These are phyloP conservation scores for Fusarium metavorans DNA, from an alignment of 2,329 filamentous ascomycete species.

Conservation along the genomic window DNA sequence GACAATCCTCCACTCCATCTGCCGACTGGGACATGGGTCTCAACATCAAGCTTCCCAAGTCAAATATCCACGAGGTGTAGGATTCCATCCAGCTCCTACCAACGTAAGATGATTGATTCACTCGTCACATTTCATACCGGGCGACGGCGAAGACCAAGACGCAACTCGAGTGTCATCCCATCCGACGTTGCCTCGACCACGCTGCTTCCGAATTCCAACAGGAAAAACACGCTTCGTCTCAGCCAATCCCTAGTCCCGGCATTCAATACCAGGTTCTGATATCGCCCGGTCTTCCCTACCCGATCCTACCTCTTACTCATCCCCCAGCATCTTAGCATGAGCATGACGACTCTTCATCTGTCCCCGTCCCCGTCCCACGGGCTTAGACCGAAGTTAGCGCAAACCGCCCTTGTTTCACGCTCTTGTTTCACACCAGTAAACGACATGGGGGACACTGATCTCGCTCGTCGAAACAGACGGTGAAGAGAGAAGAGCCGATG, in stretches of 20 bases:
- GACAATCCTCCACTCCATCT: not conserved
- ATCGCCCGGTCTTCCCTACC: slow-evolving; percentile 6
- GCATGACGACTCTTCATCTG: slow-evolving; percentile 23
- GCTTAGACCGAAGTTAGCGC: slow-evolving; percentile 29
- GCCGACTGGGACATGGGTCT: slow-evolving; percentile 8
- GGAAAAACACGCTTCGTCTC: not conserved
- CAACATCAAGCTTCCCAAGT: slow-evolving; percentile 5
- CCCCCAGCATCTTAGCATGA: slow-evolving; percentile 29
- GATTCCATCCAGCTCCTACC: slow-evolving; percentile 13
- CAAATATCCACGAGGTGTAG: slow-evolving; percentile 2
- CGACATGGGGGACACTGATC: slow-evolving; percentile 9
- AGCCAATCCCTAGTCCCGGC: slow-evolving; percentile 13
- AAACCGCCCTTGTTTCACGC: slow-evolving; percentile 30
- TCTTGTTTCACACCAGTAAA: slow-evolving; percentile 37
- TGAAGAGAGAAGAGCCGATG: slow-evolving; percentile 26
- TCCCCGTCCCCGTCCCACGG: not conserved
- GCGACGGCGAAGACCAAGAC: not conserved
- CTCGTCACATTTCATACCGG: not conserved
- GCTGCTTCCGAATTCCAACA: not conserved
- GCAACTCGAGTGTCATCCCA: not conserved
- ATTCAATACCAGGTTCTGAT: slow-evolving; percentile 2
- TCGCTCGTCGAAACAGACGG: slow-evolving; percentile 16
- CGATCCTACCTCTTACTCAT: slow-evolving; percentile 8
- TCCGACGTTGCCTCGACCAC: not conserved
- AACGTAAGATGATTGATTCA: slow-evolving; percentile 7